A percentile compares a stretch with the other conserved stretches of the same genome.
Conservation (phyloP, 1,284 basidiomycete species). For the Malassezia brasiliensis region DNA sequence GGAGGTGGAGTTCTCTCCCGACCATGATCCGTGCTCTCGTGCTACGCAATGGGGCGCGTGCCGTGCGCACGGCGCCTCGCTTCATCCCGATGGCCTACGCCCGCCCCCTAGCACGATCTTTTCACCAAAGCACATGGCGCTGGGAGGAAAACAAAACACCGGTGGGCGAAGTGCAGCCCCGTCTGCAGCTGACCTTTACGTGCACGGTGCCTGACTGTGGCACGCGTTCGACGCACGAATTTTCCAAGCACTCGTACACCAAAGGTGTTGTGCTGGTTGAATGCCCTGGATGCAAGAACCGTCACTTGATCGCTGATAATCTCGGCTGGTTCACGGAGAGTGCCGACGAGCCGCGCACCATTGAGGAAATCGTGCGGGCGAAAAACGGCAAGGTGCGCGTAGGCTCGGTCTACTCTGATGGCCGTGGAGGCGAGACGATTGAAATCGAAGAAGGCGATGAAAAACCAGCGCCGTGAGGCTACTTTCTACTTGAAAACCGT, state of each 20-base stretch:
- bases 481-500: slow-evolving; percentile 1
- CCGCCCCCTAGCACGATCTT: not conserved
- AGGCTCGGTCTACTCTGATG: slow-evolving; percentile 29
- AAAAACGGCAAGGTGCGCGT: slow-evolving; percentile 35
- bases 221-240: slow-evolving; percentile 77
- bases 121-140: not conserved
- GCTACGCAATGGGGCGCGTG: not conserved
- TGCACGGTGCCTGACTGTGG: slow-evolving; percentile 55
- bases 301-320: slow-evolving; percentile 51
- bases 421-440: slow-evolving; percentile 35
- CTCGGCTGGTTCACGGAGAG: slow-evolving; percentile 42
- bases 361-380: slow-evolving; percentile 42
- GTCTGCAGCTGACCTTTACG: slow-evolving; percentile 39
- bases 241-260: slow-evolving; percentile 72
- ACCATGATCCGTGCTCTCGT: slow-evolving; percentile 1
- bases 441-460: slow-evolving; percentile 25
- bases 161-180: slow-evolving; percentile 32
- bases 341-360: slow-evolving; percentile 33
- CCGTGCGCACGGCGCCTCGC: not conserved
- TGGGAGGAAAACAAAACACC: slow-evolving; percentile 14
- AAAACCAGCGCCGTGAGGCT: not conserved
- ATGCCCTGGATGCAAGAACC: slow-evolving; percentile 80
- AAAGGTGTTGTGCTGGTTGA: slow-evolving; percentile 82
- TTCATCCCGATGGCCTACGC: too few species aligned
- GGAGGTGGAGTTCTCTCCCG: not conserved